A percentile compares a stretch with the other conserved stretches of the same genome.
Conservation (phyloP, 176 grass and related monocot genomes). For the Themeda triandra region DNA sequence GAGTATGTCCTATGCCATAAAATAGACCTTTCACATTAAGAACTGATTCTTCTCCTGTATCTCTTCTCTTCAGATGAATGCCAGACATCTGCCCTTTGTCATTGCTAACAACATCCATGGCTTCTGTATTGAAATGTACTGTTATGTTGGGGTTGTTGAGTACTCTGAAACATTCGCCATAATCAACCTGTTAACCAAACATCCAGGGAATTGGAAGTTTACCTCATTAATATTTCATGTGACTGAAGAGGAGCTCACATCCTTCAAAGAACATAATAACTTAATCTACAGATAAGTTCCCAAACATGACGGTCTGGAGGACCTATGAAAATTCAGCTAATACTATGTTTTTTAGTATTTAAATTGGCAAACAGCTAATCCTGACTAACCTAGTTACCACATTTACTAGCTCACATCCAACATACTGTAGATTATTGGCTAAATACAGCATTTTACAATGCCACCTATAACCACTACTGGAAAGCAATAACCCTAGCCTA, state of each 20-base stretch:
- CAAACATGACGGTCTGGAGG: constrained; percentile 8
- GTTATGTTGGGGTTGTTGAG: constrained; percentile 94
- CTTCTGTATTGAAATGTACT: constrained; percentile 96
- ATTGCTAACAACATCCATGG: constrained; percentile 81
- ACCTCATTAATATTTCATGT: constrained; percentile 60
- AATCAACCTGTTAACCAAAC: constrained; percentile 99
- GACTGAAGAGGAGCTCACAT: constrained; percentile 47
- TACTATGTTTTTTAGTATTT: constrained; percentile 1
- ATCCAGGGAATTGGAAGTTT: constrained; percentile 92
- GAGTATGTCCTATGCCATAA: constrained; percentile 94
- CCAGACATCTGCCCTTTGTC: constrained; percentile 92
- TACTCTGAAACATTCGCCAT: constrained; percentile 99
- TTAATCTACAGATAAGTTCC: constrained; percentile 36
- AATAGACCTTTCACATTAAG: constrained; percentile 95
- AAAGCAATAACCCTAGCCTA: background rate
- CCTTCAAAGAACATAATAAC: constrained; percentile 52
- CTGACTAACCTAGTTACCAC: background rate
- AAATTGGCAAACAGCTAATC: constrained; percentile 11
- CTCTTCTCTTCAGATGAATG: constrained; percentile 58
- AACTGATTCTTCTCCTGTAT: constrained; percentile 67
- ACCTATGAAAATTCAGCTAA: background rate
- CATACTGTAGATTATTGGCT: background rate
- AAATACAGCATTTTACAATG: constrained; percentile 4
- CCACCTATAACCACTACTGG: background rate
- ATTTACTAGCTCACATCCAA: constrained; percentile 2